Conservation (phyloP, 2,329 filamentous ascomycete genomes). For the Penicillium sp. region DNA sequence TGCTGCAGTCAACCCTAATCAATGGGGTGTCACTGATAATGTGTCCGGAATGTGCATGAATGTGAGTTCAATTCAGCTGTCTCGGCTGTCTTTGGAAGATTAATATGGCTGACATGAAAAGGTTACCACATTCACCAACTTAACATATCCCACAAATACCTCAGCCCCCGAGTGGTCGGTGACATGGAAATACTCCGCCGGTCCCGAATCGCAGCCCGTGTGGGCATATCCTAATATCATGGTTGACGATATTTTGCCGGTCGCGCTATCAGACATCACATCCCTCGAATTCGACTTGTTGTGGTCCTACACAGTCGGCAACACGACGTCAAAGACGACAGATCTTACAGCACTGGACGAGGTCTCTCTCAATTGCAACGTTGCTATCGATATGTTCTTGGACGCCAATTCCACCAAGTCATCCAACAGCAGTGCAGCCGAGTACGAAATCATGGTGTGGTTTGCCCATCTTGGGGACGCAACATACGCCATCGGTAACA, state of each 20-base stretch:
- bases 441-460: constrained; percentile 58
- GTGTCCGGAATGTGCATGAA: constrained; percentile 50
- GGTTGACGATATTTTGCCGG: constrained; percentile 45
- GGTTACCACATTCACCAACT: constrained; percentile 50
- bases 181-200: constrained; percentile 52
- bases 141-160: constrained; percentile 45
- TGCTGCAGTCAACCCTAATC: constrained; percentile 52
- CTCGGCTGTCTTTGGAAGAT: not conserved
- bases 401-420: constrained; percentile 44
- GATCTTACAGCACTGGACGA: constrained; percentile 31
- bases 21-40: constrained; percentile 47
- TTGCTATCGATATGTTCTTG: constrained; percentile 58
- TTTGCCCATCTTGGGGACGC: constrained; percentile 47
- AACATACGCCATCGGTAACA: constrained; percentile 49
- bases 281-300: constrained; percentile 44
- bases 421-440: constrained; percentile 32
- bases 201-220: constrained; percentile 43
- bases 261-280: constrained; percentile 36
- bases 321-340: constrained; percentile 34
- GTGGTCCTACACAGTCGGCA: constrained; percentile 51
- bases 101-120: constrained; percentile 22
- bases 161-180: constrained; percentile 50
- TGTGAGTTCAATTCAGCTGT: constrained; percentile 35
- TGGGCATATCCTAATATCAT: constrained; percentile 55
- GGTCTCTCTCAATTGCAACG: constrained; percentile 50